These are phyloP conservation scores for Marasmius fiardii DNA, from an alignment of 1,284 basidiomycete genomes.

Conservation along the genomic window DNA sequence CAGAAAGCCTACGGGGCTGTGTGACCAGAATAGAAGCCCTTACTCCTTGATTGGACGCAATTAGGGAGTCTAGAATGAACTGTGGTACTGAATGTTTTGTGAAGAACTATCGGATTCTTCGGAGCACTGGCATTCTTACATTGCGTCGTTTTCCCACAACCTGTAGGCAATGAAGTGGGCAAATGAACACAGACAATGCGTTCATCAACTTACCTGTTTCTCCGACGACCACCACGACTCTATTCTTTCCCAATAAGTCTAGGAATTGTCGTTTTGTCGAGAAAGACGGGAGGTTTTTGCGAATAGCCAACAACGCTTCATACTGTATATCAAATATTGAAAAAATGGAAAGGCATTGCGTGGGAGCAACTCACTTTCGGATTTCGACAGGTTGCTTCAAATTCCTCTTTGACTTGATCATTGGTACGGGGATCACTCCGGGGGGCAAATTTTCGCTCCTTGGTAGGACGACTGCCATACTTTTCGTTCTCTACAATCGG, in stretches of 20 bases:
- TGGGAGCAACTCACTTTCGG: slow-evolving; percentile 28
- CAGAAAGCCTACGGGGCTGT: slow-evolving; percentile 88
- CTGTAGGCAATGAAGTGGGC: slow-evolving; percentile 30
- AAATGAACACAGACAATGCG: not conserved
- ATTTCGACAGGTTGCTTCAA: slow-evolving; percentile 43
- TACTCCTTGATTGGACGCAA: slow-evolving; percentile 59
- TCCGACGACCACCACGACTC: slow-evolving; percentile 81
- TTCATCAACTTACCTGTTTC: slow-evolving; percentile 57
- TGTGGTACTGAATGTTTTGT: slow-evolving; percentile 63
- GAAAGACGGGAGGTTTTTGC: slow-evolving; percentile 78
- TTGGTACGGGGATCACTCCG: slow-evolving; percentile 43
- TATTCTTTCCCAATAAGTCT: slow-evolving; percentile 50
- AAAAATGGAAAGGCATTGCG: not conserved
- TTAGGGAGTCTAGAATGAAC: slow-evolving; percentile 85
- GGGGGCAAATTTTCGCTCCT: slow-evolving; percentile 4
- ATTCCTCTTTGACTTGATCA: slow-evolving; percentile 52
- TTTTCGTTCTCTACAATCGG: not conserved
- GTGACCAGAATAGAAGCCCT: slow-evolving; percentile 83
- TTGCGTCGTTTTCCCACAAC: slow-evolving; percentile 90
- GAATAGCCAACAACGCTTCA: slow-evolving; percentile 48
- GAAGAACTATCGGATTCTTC: slow-evolving; percentile 16
- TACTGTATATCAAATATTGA: slow-evolving; percentile 36
- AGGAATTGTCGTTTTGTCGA: slow-evolving; percentile 64
- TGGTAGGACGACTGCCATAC: not conserved
- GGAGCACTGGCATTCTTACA: slow-evolving; percentile 32